Base-by-base conservation (phyloP, 2,329 filamentous ascomycete genomes). In the Westerdykella sp. region DNA sequence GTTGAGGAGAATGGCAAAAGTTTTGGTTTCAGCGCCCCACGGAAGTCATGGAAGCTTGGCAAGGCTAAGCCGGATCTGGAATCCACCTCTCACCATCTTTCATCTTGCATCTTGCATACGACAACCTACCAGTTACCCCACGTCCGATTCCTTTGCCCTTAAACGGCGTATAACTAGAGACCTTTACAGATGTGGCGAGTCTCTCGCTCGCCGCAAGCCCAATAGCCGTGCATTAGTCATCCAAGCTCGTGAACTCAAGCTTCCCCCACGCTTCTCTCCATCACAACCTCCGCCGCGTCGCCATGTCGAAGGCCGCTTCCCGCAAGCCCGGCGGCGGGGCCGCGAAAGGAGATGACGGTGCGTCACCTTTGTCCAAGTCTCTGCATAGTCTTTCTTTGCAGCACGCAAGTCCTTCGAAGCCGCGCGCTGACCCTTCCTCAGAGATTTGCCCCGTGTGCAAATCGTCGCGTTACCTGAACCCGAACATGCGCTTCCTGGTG, bases 381-480 rank as follows among this genome's bases (percentile, higher is more conserved):
- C 57, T 66, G 15, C 47, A 51, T 41, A 51, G 47, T 39, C 50
- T 67, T 39, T 62, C 62, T 35, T 44, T 66, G 32, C 54, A 58
- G 39, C 55, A 52, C 15, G 7, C 60, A 62, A 55, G 63, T 53
- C 48, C 52, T 46, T 44, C 37, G 40, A 40, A 34, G 39, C 41
- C 11, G 35, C 30, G 28, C 37, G 23, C 43, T 45, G 39, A 45
- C 40, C 37, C 41, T 28, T 48, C 53, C 46, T 49, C 59, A 73
- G 89, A 96, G 69, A 85, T 90, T 63, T 98, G 93, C 72, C 93
- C 91, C 45, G 87, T 97, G 55, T 98, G 93, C 84, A 96, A 96
- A 72, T 94, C 89, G 46, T 87, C 87, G 47, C 87, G 89, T 52
- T 97, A 97, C 74, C 84, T 97, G 60, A 96, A 96, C 74, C 83